Evolutionary conservation across 2,329 filamentous ascomycete species (phyloP).

Genomic region (Aspergillus nomiae): DNA sequence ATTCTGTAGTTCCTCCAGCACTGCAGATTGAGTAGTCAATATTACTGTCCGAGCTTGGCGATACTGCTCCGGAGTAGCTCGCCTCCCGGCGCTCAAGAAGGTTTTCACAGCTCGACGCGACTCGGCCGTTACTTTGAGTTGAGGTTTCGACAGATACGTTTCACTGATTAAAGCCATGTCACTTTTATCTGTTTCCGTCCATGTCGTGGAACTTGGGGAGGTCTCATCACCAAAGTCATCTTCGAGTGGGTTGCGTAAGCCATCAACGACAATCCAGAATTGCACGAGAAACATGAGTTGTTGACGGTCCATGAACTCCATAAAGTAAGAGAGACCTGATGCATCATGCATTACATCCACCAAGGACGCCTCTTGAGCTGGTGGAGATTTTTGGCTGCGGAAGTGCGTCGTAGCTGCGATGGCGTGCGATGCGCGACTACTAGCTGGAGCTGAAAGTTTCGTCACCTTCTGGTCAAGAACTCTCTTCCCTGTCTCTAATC

Average conservation of each 20-base stretch:
- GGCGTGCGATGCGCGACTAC: slow-evolving; percentile 34
- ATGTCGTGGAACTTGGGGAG: slow-evolving; percentile 64
- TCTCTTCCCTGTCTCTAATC: slow-evolving; percentile 86
- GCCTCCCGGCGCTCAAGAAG: slow-evolving; percentile 77
- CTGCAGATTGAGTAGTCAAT: slow-evolving; percentile 76
- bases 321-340: slow-evolving; percentile 93
- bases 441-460: slow-evolving; percentile 71
- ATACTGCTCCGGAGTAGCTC: slow-evolving; percentile 79
- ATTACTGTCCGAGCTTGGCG: slow-evolving; percentile 79
- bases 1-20: slow-evolving; percentile 81
- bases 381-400: slow-evolving; percentile 52
- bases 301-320: slow-evolving; percentile 98
- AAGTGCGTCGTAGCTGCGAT: slow-evolving; percentile 31
- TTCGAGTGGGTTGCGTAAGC: slow-evolving; percentile 90
- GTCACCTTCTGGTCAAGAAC: slow-evolving; percentile 88
- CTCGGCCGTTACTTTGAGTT: slow-evolving; percentile 73
- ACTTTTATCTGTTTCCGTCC: slow-evolving; percentile 80
- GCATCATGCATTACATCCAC: slow-evolving; percentile 87
- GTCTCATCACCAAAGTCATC: slow-evolving; percentile 75
- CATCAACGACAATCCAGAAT: slow-evolving; percentile 98
- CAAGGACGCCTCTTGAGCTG: slow-evolving; percentile 73
- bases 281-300: slow-evolving; percentile 86
- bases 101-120: slow-evolving; percentile 70
- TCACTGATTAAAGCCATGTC: slow-evolving; percentile 92
- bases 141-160: slow-evolving; percentile 78